Base-by-base conservation (phyloP, 768 basidiomycete genomes). In the Fomitopsis pulvina region DNA sequence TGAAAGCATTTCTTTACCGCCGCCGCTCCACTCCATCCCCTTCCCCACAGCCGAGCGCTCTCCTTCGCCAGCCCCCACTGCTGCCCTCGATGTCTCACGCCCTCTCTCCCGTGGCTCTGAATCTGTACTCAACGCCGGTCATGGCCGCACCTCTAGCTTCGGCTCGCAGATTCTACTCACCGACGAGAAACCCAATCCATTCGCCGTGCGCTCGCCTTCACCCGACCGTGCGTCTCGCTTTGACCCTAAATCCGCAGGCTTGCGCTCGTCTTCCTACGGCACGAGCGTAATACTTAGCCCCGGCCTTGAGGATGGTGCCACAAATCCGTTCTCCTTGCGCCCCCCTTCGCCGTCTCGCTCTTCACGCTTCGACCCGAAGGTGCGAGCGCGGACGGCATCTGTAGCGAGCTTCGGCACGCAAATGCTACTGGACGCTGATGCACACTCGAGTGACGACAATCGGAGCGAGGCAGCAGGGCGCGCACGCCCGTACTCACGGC, bases 401-500 rank as follows among this genome's bases (percentile, higher is more conserved):
- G 74, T 69, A 48, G 80, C 68, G 8, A 78, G 87, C 1, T 63
- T 83, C 64, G 85, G 81, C 6, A 81, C 87, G 25, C 77, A 77
- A 41, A 71, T 81, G 59, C 69, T 83, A 48, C 66, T 79, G 34
- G 74, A 79, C 52, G 81, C 79, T 49, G 72, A 52, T 45, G 39
- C 30, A 22, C 54, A 25, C 22, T 52, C 51, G 2, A 41, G 39
- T 11, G 55, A 56, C 50, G 42, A 43, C 28, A 46, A 57, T 54
- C 18, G 59, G 72, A 26, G 66, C 70, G 63, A 72, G 72, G 42
- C 16, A 70, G 67, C 28, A 66, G 58, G 45, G 70, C 72, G 70
- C 44, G 77, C 82, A 38, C 78, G 81, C 30, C 80, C 74, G 18
- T 83, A 80, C 59, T 90, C 88, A 9, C 85, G 86, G 11, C 56